These are phyloP conservation scores for Tylopilus vinaceipallidus DNA, from an alignment of 768 basidiomycete species.

Conservation along the genomic window DNA sequence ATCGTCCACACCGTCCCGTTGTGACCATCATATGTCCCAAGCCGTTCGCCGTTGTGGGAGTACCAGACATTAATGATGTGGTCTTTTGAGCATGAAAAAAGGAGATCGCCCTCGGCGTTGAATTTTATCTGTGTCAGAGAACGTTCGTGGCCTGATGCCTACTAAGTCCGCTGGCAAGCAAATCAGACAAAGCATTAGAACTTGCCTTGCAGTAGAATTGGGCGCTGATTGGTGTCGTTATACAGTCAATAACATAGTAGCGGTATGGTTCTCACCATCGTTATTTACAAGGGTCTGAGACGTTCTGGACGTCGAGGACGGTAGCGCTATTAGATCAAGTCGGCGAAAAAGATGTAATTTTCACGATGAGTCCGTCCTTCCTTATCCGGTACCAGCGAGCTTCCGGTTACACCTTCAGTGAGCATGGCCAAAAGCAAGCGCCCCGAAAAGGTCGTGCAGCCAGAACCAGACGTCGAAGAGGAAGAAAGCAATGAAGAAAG, in stretches of 20 bases:
- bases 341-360: constrained; percentile 22
- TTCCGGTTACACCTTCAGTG: no score
- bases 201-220: constrained; percentile 69
- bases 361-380: constrained; percentile 13
- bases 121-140: constrained; percentile 97
- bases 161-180: constrained; percentile 10
- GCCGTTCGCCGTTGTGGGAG: constrained; percentile 93
- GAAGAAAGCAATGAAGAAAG: constrained; percentile 35
- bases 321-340: no score
- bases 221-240: constrained; percentile 46
- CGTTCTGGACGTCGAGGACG: not conserved
- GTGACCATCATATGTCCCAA: constrained; percentile 95
- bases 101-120: constrained; percentile 92
- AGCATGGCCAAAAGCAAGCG: constrained; percentile 14
- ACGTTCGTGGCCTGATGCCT: constrained; percentile 83
- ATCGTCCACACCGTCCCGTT: constrained; percentile 98
- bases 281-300: not conserved
- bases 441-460: constrained; percentile 1
- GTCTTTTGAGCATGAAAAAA: constrained; percentile 97
- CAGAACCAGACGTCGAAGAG: constrained; percentile 15
- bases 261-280: constrained; percentile 13
- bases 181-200: not conserved
- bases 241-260: not conserved
- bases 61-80: constrained; percentile 95
- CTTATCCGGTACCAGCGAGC: constrained; percentile 27